A percentile compares a stretch with the other conserved stretches of the same genome.
Evolutionary conservation across 768 basidiomycete species (phyloP).

Genomic region (Guyanaporus albipodus): DNA sequence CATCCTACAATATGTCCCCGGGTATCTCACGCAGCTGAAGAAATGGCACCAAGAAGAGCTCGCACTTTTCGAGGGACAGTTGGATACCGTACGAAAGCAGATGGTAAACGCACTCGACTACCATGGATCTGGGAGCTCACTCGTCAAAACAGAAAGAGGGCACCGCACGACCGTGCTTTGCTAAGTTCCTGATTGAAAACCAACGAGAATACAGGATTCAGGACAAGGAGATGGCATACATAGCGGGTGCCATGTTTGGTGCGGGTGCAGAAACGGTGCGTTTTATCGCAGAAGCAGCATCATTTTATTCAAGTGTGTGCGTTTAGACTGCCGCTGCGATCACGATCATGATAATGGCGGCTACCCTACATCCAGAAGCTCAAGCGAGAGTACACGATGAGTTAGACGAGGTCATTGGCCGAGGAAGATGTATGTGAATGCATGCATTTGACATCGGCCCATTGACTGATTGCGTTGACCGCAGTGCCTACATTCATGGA

Average conservation of each 20-base stretch:
- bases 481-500: constrained; percentile 7
- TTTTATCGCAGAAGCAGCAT: neutral
- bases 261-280: constrained; percentile 10
- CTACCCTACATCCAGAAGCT: constrained; percentile 3
- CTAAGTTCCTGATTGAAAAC: neutral
- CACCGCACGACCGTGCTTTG: constrained; percentile 5
- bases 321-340: constrained; percentile 10
- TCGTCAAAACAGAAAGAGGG: neutral
- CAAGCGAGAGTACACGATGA: constrained; percentile 9
- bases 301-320: neutral
- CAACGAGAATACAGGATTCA: neutral
- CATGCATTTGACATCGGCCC: too few relatives aligned
- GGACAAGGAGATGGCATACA: constrained; percentile 2
- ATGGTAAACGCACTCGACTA: neutral
- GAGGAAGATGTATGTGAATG: constrained; percentile 6
- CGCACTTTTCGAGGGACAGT: constrained; percentile 4
- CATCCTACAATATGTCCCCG: constrained; percentile 3
- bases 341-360: constrained; percentile 5
- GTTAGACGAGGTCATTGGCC: constrained; percentile 3
- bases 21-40: constrained; percentile 4
- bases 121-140: neutral
- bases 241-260: constrained; percentile 8
- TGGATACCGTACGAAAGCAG: constrained; percentile 1
- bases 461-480: neutral
- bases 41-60: constrained; percentile 10